Evolutionary conservation across 2,329 filamentous ascomycete species (phyloP), one percentile per base, ranked within the genome.

Genomic region (Aspergillus ochraceoroseus): DNA sequence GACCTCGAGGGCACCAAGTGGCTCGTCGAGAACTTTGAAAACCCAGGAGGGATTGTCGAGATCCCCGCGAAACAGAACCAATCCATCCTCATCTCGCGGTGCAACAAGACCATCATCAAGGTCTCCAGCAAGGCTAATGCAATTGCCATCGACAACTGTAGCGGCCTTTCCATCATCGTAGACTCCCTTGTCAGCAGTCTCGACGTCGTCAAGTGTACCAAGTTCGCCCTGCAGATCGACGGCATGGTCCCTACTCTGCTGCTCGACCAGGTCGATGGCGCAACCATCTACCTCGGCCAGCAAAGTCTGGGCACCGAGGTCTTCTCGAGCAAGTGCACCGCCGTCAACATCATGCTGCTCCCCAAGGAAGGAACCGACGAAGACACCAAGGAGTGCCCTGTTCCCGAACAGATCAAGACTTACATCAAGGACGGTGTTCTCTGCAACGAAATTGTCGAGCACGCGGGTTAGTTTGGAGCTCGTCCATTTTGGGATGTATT

Each of bases 11-110:
- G 84, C 38, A 95, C 87, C 68, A 96, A 96, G 67, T 98, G 92
- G 92, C 80, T 83, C 42, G 80, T 98, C 56, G 92, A 96, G 74
- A 92, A 98, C 70, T 96, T 80, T 58, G 92, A 98, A 36, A 86
- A 82, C 46, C 70, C 72, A 38, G 78, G 80, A 44, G 73, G 80
- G 11, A 80, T 89, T 3, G 75, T 96, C 47, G 82, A 90, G 63
- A 82, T 95, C 54, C 76, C 89, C 38, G 89, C 87, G 7, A 76
- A 80, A 49, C 80, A 94, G 59, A 80, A 82, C 31, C 92, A 98
- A 50, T 94, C 88, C 1, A 80, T 98, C 49, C 80, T 96, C 51
- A 92, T 98, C 63, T 87, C 84, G 58, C 83, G 85, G 54, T 96
- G 90, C 75, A 88, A 81, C 67, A 92, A 92, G 67, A 85, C 85